phyloP scores from a whole-genome alignment of 1,284 basidiomycete species.

The Bondarzewia mesenterica region DNA sequence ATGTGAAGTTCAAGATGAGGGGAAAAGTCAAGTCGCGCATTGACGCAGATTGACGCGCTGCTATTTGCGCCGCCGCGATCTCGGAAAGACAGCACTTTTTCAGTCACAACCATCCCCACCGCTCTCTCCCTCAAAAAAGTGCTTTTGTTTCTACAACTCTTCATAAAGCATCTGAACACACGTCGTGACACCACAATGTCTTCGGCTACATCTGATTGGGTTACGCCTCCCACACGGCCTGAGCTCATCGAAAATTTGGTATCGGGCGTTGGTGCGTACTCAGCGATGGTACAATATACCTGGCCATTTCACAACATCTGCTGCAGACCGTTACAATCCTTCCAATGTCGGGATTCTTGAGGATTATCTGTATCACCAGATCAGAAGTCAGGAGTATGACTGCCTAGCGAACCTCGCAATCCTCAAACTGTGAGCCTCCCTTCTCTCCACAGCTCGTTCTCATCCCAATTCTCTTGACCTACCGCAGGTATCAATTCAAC shows the following conservation, averaged over 20 bases:
- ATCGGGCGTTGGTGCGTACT: constrained; percentile 76
- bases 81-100: neutral
- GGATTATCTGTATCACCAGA: constrained; percentile 92
- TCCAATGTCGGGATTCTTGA: constrained; percentile 88
- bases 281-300: neutral
- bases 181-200: constrained; percentile 21
- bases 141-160: neutral
- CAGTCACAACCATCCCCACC: neutral
- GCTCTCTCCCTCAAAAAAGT: no score
- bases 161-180: neutral
- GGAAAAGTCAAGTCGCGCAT: no score
- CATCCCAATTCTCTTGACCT: neutral
- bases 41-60: no score
- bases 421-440: constrained; percentile 59
- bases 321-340: constrained; percentile 89
- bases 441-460: neutral
- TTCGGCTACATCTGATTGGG: constrained; percentile 51
- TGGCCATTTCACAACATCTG: neutral
- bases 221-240: constrained; percentile 65
- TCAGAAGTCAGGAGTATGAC: constrained; percentile 86
- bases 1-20: no score
- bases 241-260: constrained; percentile 87
- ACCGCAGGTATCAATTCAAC: constrained; percentile 91
- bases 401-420: constrained; percentile 89
- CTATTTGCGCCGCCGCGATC: no score